Evolutionary conservation across 257 asterid genomes (phyloP), one percentile per base, ranked within the genome.

Genomic region (Capsicum pubescens): DNA sequence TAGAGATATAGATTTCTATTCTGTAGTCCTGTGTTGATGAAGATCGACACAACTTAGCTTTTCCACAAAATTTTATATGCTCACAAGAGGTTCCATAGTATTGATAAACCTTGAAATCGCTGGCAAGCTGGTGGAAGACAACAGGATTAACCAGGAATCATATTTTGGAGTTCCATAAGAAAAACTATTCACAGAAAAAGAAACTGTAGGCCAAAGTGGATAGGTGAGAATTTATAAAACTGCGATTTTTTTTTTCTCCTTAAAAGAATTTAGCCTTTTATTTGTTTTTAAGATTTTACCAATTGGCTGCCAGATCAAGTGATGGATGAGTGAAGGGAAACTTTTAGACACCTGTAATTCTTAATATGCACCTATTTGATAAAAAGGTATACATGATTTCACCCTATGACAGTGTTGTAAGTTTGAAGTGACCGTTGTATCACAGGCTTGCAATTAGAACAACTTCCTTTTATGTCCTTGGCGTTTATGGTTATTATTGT

Each of bases 381-480:
- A 21, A 48, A 50, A 36, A 39, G 44, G 61, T 74, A n/a, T 32
- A 21, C 44, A 7, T 21, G 57, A 21, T 50, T 50, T 52, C 80
- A 50, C 44, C 60, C 21, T 74, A 50, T 74, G 80, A 12, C 5
- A 4, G 39, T 50, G 13, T 12, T 21, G 59, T 55, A 50, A 48
- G 11, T 48, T 72, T 72, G 48, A 74, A 21, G 80, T 21, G 12
- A 21, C 44, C 9, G n/a, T 46, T 19, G 44, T 50, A 50, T 50
- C 19, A 19, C 46, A 74, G 80, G 60, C 60, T 74, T 74, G 61
- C 46, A 8, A 74, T 74, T 74, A 74, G 61, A 68, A 26, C 54
- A 39, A 14, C 81, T 77, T 77, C 81, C 48, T 52, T 50, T 76
- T 54, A 77, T 26, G 32, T 54, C 64, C 81, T 77, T 14, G 63